A percentile compares a stretch with the other conserved stretches of the same genome.
These are phyloP conservation scores for Naematelia aurantialba DNA, from an alignment of 768 basidiomycete genomes.

Conservation along the genomic window DNA sequence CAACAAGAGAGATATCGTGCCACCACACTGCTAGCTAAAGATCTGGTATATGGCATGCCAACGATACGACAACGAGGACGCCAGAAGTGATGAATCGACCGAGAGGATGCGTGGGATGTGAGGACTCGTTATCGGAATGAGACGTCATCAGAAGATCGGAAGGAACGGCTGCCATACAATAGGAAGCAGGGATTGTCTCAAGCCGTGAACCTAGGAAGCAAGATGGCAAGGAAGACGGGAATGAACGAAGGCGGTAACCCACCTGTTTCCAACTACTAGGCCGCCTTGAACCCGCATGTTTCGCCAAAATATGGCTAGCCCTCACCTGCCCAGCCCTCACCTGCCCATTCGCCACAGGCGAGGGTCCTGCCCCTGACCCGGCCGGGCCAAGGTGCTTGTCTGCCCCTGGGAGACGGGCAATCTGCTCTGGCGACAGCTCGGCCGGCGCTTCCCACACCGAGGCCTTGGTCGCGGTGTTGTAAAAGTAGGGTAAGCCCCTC, in stretches of 20 bases:
- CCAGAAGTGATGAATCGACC: neutral
- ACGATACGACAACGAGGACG: neutral
- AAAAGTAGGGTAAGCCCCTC: constrained; percentile 78
- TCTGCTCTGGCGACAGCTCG: constrained; percentile 61
- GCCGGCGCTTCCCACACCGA: constrained; percentile 78
- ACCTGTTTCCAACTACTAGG: constrained; percentile 55
- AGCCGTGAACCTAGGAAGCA: neutral
- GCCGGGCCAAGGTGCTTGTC: constrained; percentile 53
- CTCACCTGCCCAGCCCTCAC: constrained; percentile 61
- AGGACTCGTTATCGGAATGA: neutral
- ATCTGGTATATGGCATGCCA: neutral
- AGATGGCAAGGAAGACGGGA: constrained; percentile 2
- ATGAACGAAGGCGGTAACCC: constrained; percentile 16
- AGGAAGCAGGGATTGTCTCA: neutral
- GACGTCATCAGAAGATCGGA: neutral
- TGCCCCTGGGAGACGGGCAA: constrained; percentile 66
- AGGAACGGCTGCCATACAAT: neutral
- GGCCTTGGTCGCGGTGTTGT: constrained; percentile 64
- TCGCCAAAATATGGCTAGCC: constrained; percentile 92
- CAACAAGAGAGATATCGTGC: neutral
- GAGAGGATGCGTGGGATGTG: neutral
- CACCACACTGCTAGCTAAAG: neutral
- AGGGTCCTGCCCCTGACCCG: constrained; percentile 15
- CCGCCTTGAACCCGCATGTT: constrained; percentile 60
- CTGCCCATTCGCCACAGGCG: constrained; percentile 19